These are phyloP conservation scores for Naganishia liquefaciens DNA, from an alignment of 1,284 basidiomycete species.

Conservation along the genomic window DNA sequence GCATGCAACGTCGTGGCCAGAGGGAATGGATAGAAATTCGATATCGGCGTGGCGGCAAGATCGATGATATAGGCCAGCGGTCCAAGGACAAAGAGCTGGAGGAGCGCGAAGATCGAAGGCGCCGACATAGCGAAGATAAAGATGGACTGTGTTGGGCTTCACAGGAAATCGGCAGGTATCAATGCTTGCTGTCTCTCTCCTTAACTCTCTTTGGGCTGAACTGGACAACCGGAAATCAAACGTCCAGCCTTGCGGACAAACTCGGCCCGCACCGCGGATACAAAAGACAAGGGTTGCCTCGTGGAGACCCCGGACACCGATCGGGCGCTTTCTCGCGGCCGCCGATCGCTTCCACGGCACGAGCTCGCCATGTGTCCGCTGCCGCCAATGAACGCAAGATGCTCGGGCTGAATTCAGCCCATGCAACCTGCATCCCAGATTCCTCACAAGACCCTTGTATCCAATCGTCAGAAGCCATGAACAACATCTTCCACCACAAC, in stretches of 20 bases:
- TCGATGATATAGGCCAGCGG: conserved; percentile 32
- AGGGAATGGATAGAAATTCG: conserved; percentile 32
- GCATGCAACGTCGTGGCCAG: conserved; percentile 34
- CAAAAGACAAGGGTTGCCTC: neutral
- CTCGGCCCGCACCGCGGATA: too few relatives aligned
- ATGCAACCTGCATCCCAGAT: neutral
- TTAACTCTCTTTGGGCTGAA: neutral
- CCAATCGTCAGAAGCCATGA: neutral
- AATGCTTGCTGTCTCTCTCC: too few relatives aligned
- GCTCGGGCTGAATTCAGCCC: conserved; percentile 7
- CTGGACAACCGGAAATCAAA: neutral
- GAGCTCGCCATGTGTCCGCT: conserved; percentile 4
- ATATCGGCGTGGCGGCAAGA: conserved; percentile 20
- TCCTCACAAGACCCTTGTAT: neutral
- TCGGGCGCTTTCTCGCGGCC: neutral
- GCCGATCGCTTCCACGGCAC: conserved; percentile 7
- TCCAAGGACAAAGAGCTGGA: conserved; percentile 23
- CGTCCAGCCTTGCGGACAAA: too few relatives aligned
- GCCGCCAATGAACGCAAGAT: conserved; percentile 11
- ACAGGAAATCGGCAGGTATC: neutral
- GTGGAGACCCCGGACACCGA: neutral
- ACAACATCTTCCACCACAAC: conserved; percentile 26
- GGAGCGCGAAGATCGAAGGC: neutral
- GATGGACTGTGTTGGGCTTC: neutral
- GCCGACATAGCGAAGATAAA: neutral